A percentile compares a stretch with the other conserved stretches of the same genome.
These are phyloP conservation scores for Malus sieversii DNA, from an alignment of 306 rosid species.

Conservation along the genomic window DNA sequence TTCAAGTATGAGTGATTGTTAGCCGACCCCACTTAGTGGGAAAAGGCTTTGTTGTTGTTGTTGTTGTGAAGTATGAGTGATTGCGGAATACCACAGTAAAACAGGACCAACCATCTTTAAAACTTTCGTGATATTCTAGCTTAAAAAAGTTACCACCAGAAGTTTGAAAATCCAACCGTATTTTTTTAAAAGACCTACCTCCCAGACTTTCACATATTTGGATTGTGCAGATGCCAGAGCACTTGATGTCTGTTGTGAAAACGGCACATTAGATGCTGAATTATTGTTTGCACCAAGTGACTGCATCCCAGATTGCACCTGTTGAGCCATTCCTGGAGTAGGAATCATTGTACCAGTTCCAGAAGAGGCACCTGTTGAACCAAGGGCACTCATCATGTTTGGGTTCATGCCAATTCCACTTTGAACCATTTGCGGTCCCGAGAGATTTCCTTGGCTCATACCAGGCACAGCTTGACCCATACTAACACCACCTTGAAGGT, in stretches of 20 bases:
- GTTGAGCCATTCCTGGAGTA: constrained; percentile 94
- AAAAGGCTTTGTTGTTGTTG: too few relatives aligned
- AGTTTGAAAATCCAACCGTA: not conserved
- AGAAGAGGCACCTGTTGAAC: constrained; percentile 71
- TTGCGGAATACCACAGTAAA: constrained; percentile 18
- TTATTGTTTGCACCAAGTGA: constrained; percentile 54
- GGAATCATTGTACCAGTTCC: constrained; percentile 93
- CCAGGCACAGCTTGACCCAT: constrained; percentile 69
- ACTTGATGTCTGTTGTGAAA: constrained; percentile 67
- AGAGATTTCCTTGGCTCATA: constrained; percentile 74
- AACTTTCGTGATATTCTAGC: not conserved
- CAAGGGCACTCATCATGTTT: constrained; percentile 68
- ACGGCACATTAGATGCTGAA: constrained; percentile 55
- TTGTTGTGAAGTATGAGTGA: constrained; percentile 20
- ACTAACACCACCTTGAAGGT: constrained; percentile 70
- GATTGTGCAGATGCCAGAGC: constrained; percentile 67
- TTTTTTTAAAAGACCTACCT: constrained; percentile 46
- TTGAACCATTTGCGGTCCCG: constrained; percentile 74
- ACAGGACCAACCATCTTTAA: constrained; percentile 3
- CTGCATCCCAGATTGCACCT: constrained; percentile 64
- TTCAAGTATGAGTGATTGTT: constrained; percentile 16
- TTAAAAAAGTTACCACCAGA: not conserved
- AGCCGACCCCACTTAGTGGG: too few relatives aligned
- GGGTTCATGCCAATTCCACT: constrained; percentile 76
- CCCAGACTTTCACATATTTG: constrained; percentile 94